These are phyloP conservation scores for Candida sp. DNA, from an alignment of 1,139 yeast genomes.

Conservation along the genomic window DNA sequence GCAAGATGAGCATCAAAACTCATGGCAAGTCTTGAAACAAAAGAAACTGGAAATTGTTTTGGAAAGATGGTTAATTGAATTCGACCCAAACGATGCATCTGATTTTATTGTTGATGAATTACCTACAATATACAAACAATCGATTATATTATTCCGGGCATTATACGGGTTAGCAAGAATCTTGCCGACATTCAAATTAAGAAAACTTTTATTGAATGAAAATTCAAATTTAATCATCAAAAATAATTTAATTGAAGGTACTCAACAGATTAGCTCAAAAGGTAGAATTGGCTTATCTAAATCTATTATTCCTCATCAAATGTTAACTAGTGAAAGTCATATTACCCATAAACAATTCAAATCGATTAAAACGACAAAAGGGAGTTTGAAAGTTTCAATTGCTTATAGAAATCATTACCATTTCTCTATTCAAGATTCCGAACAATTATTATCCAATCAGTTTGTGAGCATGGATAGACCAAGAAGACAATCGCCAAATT, in stretches of 20 bases:
- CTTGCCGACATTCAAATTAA: constrained; percentile 68
- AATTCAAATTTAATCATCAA: constrained; percentile 32
- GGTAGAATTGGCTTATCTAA: constrained; percentile 85
- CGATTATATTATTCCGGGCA: constrained; percentile 71
- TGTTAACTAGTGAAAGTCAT: constrained; percentile 45
- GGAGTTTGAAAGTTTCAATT: constrained; percentile 69
- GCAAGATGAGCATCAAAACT: constrained; percentile 43
- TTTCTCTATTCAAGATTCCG: constrained; percentile 67
- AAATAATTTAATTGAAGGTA: constrained; percentile 71
- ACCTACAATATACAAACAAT: constrained; percentile 70
- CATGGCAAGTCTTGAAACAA: constrained; percentile 40
- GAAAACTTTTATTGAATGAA: constrained; percentile 27
- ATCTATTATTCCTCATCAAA: constrained; percentile 49
- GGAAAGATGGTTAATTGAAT: constrained; percentile 89
- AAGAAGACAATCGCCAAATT: constrained; percentile 2
- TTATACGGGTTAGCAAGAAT: constrained; percentile 64
- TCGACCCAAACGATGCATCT: constrained; percentile 41
- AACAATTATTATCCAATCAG: constrained; percentile 59
- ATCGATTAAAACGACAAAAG: constrained; percentile 73
- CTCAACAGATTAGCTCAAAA: constrained; percentile 71
- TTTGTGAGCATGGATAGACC: constrained; percentile 44
- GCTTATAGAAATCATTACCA: constrained; percentile 72
- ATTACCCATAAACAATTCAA: constrained; percentile 58
- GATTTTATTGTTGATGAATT: constrained; percentile 45
- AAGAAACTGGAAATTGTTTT: constrained; percentile 78